Percentiles rank a stretch among this genome's conserved stretches.
phyloP scores from a whole-genome alignment of 495 filamentous ascomycete species.

The Hypoxylon cercidicola region DNA sequence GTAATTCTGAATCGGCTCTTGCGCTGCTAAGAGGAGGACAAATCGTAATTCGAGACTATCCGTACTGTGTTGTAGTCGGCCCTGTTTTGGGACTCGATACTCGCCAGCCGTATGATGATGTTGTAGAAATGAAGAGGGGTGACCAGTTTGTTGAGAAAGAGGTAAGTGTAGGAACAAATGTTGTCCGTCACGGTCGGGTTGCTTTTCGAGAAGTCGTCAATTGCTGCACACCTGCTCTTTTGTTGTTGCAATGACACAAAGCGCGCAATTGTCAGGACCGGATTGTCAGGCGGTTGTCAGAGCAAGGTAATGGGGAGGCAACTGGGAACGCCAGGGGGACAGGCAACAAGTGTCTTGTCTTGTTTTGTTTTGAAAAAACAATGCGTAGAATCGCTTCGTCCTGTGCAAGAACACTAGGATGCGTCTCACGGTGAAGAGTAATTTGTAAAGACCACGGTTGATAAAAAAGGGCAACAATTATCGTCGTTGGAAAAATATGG shows the following conservation, averaged over 20 bases:
- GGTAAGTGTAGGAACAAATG: slow-evolving; percentile 29
- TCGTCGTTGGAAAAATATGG: slow-evolving; percentile 37
- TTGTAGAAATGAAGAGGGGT: slow-evolving; percentile 18
- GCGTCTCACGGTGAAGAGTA: slow-evolving; percentile 16
- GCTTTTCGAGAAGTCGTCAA: slow-evolving; percentile 27
- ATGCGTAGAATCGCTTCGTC: slow-evolving; percentile 31
- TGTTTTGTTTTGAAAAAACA: slow-evolving; percentile 32
- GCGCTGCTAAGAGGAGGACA: slow-evolving; percentile 14
- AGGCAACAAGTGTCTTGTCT: slow-evolving; percentile 18
- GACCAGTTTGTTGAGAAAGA: slow-evolving; percentile 20
- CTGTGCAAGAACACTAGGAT: slow-evolving; percentile 16
- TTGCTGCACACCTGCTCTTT: slow-evolving; percentile 27
- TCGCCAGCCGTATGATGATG: slow-evolving; percentile 30
- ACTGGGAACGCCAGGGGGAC: background rate
- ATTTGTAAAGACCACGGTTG: slow-evolving; percentile 9
- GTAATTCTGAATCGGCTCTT: slow-evolving; percentile 21
- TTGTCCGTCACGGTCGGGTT: slow-evolving; percentile 34
- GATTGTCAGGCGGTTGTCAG: slow-evolving; percentile 31
- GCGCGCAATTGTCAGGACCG: slow-evolving; percentile 28
- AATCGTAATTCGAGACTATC: slow-evolving; percentile 33
- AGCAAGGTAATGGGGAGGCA: slow-evolving; percentile 12
- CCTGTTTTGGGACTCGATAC: slow-evolving; percentile 37
- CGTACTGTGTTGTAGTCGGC: slow-evolving; percentile 31
- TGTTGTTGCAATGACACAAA: slow-evolving; percentile 41
- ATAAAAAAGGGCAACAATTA: slow-evolving; percentile 22